A percentile compares a stretch with the other conserved stretches of the same genome.
Conservation (phyloP, 73 alveolate species). For the Paramecium biaurelia region DNA sequence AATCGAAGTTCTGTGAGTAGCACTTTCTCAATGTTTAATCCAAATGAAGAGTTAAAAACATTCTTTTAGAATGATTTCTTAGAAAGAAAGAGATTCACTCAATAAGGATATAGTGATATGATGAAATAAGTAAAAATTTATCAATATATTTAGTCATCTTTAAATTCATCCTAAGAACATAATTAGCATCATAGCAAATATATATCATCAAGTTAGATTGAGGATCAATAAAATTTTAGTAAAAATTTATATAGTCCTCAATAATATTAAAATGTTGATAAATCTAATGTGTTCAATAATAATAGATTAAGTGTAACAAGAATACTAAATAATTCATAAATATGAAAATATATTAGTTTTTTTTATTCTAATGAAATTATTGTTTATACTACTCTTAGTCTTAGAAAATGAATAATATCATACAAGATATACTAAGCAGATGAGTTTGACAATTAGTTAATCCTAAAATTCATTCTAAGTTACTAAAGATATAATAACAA, state of each 20-base stretch:
- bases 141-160: background rate
- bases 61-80: slow-evolving; percentile 41
- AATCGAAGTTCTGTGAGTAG: slow-evolving; percentile 44
- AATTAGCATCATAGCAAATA: slow-evolving; percentile 17
- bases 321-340: slow-evolving; percentile 37
- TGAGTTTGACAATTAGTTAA: background rate
- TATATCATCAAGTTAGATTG: background rate
- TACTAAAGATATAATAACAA: background rate
- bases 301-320: slow-evolving; percentile 48
- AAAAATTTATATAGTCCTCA: slow-evolving; percentile 5
- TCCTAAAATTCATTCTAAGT: background rate
- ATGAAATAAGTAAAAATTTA: background rate
- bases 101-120: background rate
- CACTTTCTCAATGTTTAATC: slow-evolving; percentile 39
- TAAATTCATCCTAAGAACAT: background rate
- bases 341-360: background rate
- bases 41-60: slow-evolving; percentile 36
- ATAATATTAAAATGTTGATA: background rate
- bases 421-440: background rate
- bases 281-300: slow-evolving; percentile 37
- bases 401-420: background rate
- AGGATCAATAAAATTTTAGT: slow-evolving; percentile 5
- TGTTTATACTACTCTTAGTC: background rate
- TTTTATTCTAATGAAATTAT: background rate
- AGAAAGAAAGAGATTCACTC: slow-evolving; percentile 17